Evolutionary conservation across 2,329 filamentous ascomycete species (phyloP).

Genomic region (Cordyceps farinosa): DNA sequence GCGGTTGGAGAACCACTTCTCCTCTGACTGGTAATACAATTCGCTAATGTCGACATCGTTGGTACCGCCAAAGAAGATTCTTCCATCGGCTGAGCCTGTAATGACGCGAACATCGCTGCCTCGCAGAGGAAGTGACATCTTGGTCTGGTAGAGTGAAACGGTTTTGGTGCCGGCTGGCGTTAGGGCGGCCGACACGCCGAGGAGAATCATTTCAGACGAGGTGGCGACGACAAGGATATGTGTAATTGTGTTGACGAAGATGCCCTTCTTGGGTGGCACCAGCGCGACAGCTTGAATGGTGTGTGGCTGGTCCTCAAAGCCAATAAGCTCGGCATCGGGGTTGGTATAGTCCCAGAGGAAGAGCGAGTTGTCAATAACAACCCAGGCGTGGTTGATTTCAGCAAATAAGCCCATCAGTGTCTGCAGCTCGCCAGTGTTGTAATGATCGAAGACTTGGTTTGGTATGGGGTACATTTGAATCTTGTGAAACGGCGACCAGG

Average conservation of each 20-base stretch:
- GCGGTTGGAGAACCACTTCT: slow-evolving; percentile 90
- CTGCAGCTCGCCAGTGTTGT: slow-evolving; percentile 79
- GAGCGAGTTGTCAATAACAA: slow-evolving; percentile 89
- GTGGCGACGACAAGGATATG: slow-evolving; percentile 89
- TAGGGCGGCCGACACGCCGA: slow-evolving; percentile 73
- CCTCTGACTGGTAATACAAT: slow-evolving; percentile 93
- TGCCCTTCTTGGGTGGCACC: slow-evolving; percentile 76
- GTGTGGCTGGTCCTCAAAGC: slow-evolving; percentile 84
- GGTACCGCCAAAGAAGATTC: slow-evolving; percentile 87
- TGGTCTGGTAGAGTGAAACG: slow-evolving; percentile 82
- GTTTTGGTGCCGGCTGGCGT: slow-evolving; percentile 66
- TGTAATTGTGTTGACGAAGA: slow-evolving; percentile 82
- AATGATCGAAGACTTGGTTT: slow-evolving; percentile 87
- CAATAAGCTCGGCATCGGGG: slow-evolving; percentile 85
- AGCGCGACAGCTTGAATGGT: slow-evolving; percentile 90
- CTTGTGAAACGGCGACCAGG: slow-evolving; percentile 89
- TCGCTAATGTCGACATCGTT: slow-evolving; percentile 87
- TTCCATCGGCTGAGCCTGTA: slow-evolving; percentile 75
- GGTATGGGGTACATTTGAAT: slow-evolving; percentile 85
- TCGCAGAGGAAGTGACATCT: slow-evolving; percentile 74
- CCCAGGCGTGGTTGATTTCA: slow-evolving; percentile 92
- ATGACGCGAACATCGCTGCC: slow-evolving; percentile 76
- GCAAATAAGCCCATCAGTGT: slow-evolving; percentile 96
- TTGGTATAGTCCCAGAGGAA: slow-evolving; percentile 98
- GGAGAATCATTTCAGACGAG: slow-evolving; percentile 74